These are phyloP conservation scores for Camelina hispida DNA, from an alignment of 345 rosid species.

Conservation along the genomic window DNA sequence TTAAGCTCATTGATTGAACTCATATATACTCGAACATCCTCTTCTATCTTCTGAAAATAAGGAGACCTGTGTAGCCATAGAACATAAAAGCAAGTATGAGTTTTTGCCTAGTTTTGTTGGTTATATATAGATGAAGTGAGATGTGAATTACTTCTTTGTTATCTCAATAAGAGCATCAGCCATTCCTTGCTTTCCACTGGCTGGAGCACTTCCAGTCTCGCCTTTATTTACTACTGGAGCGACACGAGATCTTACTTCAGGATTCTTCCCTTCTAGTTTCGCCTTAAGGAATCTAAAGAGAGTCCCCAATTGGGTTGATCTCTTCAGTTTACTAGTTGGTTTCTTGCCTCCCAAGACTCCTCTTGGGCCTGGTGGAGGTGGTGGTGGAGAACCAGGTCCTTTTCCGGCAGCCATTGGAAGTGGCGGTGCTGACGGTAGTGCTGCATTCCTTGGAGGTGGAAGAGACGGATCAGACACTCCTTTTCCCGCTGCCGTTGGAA, in stretches of 20 bases:
- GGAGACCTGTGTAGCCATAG: conserved; percentile 61
- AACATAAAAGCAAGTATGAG: conserved; percentile 28
- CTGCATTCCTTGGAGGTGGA: background rate
- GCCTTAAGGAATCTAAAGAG: conserved; percentile 67
- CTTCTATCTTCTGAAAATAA: conserved; percentile 86
- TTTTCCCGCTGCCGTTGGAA: conserved; percentile 43
- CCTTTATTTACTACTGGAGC: conserved; percentile 41
- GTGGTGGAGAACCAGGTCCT: conserved; percentile 57
- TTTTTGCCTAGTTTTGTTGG: background rate
- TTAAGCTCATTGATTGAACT: conserved; percentile 63
- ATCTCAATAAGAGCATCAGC: conserved; percentile 97
- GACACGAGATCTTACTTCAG: conserved; percentile 43
- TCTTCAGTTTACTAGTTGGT: conserved; percentile 67
- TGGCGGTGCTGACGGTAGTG: conserved; percentile 43
- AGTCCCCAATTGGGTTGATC: conserved; percentile 71
- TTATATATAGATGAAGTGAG: background rate
- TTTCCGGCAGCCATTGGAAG: conserved; percentile 45
- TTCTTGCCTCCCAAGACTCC: conserved; percentile 62
- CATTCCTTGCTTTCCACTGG: conserved; percentile 81
- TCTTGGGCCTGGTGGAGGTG: conserved; percentile 65
- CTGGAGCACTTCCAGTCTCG: conserved; percentile 14
- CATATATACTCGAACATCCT: conserved; percentile 69
- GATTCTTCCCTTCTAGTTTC: conserved; percentile 68
- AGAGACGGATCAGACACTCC: conserved; percentile 45
- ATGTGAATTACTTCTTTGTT: conserved; percentile 60